Conservation (phyloP, 1,284 basidiomycete genomes). For the Anthracocystis walkeri region DNA sequence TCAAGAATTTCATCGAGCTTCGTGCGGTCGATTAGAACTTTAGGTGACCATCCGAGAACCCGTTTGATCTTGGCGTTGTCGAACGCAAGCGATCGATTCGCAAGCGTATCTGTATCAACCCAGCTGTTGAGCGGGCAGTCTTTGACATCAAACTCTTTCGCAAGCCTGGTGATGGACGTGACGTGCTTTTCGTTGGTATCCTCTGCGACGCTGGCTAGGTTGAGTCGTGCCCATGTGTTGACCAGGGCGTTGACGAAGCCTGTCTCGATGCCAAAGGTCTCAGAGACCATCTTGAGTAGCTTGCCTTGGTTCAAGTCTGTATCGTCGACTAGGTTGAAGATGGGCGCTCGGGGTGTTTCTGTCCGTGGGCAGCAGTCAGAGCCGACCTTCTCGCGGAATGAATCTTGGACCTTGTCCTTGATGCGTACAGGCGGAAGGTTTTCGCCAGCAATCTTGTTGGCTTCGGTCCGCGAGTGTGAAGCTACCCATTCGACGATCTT, state of each 20-base stretch:
- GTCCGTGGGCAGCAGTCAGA: constrained; percentile 41
- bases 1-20: constrained; percentile 32
- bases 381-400: constrained; percentile 34
- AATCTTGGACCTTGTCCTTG: constrained; percentile 45
- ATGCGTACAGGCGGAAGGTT: constrained; percentile 40
- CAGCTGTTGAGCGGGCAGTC: constrained; percentile 18
- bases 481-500: constrained; percentile 41
- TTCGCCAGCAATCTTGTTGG: constrained; percentile 47
- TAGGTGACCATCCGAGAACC: constrained; percentile 41
- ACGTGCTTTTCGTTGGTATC: constrained; percentile 58
- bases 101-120: constrained; percentile 43
- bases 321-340: constrained; percentile 61
- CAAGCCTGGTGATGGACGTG: constrained; percentile 22
- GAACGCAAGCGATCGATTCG: constrained; percentile 41
- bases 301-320: constrained; percentile 51
- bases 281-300: constrained; percentile 39
- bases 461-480: constrained; percentile 30
- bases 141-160: constrained; percentile 14
- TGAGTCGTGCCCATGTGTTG: constrained; percentile 47
- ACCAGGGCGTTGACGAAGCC: constrained; percentile 52
- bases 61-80: constrained; percentile 43
- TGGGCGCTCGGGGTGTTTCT: constrained; percentile 46
- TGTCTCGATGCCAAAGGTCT: constrained; percentile 45
- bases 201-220: constrained; percentile 41
- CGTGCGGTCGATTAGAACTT: constrained; percentile 12